Conservation (phyloP, 139 green algal species). For the Trebouxia sp. region DNA sequence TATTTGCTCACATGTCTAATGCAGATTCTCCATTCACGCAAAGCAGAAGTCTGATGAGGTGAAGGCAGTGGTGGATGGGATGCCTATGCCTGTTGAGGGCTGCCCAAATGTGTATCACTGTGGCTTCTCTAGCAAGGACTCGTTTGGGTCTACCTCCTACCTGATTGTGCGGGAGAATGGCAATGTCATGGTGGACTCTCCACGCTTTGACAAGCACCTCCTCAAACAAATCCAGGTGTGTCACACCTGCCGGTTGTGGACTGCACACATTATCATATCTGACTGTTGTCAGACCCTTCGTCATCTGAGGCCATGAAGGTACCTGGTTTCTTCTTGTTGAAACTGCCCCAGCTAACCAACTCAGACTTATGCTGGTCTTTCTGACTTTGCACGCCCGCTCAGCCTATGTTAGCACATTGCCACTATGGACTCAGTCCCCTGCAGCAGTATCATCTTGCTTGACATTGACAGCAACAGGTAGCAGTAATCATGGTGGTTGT, state of each 20-base stretch:
- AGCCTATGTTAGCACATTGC: too few species aligned
- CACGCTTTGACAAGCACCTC: constrained; percentile 68
- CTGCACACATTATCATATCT: too few species aligned
- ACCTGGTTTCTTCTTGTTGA: too few species aligned
- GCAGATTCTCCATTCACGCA: constrained; percentile 78
- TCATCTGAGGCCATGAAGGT: too few species aligned
- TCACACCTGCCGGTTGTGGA: neutral
- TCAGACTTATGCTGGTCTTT: too few species aligned
- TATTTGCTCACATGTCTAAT: neutral
- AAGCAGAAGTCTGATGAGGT: constrained; percentile 51
- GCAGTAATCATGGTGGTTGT: constrained; percentile 10
- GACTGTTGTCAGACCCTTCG: too few species aligned
- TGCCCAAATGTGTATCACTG: constrained; percentile 55
- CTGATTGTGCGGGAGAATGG: constrained; percentile 61
- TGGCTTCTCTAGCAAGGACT: constrained; percentile 49
- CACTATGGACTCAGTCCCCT: too few species aligned
- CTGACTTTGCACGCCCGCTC: too few species aligned
- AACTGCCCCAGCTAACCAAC: too few species aligned
- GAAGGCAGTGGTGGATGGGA: constrained; percentile 47
- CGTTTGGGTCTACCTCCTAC: constrained; percentile 65
- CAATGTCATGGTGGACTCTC: constrained; percentile 82
- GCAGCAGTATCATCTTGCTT: neutral
- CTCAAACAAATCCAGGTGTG: constrained; percentile 49
- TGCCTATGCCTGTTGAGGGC: constrained; percentile 61
- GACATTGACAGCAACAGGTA: neutral